Conservation (phyloP, 805 yeast genomes). For the Starmerella apicola region DNA sequence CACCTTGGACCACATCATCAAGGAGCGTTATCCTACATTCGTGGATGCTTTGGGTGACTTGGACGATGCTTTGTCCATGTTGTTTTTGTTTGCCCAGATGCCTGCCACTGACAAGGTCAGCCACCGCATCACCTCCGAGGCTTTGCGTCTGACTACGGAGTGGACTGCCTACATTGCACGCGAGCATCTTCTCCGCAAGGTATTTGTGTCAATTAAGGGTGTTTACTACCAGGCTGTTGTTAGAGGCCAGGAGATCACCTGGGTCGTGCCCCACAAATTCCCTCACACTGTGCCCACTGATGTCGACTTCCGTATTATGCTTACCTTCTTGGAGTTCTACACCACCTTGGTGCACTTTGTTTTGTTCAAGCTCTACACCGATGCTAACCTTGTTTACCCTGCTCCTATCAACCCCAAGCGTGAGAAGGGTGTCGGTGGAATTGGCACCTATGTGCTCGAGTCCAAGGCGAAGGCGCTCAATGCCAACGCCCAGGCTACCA, state of each 20-base stretch:
- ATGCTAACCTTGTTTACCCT: slow-evolving; percentile 77
- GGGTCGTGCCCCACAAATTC: slow-evolving; percentile 96
- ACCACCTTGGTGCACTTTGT: slow-evolving; percentile 84
- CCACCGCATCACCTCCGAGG: slow-evolving; percentile 73
- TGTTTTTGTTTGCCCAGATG: slow-evolving; percentile 84
- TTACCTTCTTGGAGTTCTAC: slow-evolving; percentile 91
- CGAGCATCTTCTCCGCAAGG: slow-evolving; percentile 70
- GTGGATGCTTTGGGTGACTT: slow-evolving; percentile 82
- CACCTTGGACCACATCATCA: slow-evolving; percentile 78
- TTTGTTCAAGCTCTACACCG: slow-evolving; percentile 72
- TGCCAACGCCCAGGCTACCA: slow-evolving; percentile 18
- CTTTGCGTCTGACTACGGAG: slow-evolving; percentile 75
- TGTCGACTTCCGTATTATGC: slow-evolving; percentile 92
- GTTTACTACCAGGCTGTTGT: slow-evolving; percentile 86
- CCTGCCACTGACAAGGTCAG: slow-evolving; percentile 83
- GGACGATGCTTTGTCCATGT: slow-evolving; percentile 92
- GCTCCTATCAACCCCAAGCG: slow-evolving; percentile 66
- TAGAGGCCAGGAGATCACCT: slow-evolving; percentile 82
- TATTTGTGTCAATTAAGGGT: slow-evolving; percentile 93
- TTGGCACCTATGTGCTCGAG: slow-evolving; percentile 70
- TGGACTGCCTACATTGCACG: slow-evolving; percentile 91
- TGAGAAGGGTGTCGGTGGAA: slow-evolving; percentile 80
- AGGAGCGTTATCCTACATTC: slow-evolving; percentile 92
- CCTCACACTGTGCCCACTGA: slow-evolving; percentile 92
- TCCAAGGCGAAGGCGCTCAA: slow-evolving; percentile 18